phyloP scores from a whole-genome alignment of 371 early-diverging fungal species.

The Batkoa obscura region DNA sequence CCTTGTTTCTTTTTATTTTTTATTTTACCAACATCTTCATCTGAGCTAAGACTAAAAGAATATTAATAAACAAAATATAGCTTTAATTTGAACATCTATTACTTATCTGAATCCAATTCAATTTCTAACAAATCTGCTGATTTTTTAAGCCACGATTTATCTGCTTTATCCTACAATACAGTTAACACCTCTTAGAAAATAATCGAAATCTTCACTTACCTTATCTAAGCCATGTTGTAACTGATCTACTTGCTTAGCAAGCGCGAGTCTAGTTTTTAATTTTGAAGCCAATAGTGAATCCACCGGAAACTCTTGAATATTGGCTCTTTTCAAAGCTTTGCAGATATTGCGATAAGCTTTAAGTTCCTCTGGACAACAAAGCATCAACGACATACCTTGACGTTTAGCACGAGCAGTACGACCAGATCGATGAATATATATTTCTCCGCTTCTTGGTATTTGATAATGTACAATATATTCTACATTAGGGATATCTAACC shows the following conservation, averaged over 20 bases:
- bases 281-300: slow-evolving; percentile 34
- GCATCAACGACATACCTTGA: slow-evolving; percentile 62
- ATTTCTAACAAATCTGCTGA: no score
- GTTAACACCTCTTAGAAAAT: no score
- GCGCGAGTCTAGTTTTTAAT: slow-evolving; percentile 43
- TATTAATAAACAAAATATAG: no score
- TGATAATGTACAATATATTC: slow-evolving; percentile 81
- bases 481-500: slow-evolving; percentile 68
- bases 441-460: slow-evolving; percentile 60
- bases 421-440: slow-evolving; percentile 75
- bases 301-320: slow-evolving; percentile 47
- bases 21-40: no score
- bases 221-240: slow-evolving; percentile 56
- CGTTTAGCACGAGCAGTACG: slow-evolving; percentile 73
- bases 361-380: slow-evolving; percentile 70
- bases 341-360: slow-evolving; percentile 58
- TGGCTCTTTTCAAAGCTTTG: slow-evolving; percentile 38
- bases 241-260: slow-evolving; percentile 63
- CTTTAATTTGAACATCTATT: no score
- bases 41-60: no score
- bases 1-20: no score
- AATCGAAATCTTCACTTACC: no score
- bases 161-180: no score
- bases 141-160: no score
- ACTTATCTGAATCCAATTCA: no score